These are phyloP conservation scores for Favolaschia claudopus DNA, from an alignment of 768 basidiomycete species.

Conservation along the genomic window DNA sequence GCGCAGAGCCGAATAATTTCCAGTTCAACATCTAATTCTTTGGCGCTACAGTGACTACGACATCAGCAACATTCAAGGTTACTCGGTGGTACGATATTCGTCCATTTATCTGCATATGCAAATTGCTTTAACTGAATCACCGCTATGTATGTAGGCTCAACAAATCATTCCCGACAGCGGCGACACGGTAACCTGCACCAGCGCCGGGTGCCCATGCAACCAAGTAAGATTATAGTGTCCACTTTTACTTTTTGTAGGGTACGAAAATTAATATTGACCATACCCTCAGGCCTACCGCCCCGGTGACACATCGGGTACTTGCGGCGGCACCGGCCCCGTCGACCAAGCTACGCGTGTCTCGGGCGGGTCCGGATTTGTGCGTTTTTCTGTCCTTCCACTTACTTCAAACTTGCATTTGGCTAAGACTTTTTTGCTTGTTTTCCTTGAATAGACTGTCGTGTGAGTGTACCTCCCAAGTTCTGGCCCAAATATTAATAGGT, in stretches of 20 bases:
- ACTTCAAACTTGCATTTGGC: too few relatives aligned
- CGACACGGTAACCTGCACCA: conserved; percentile 11
- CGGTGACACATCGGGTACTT: background rate
- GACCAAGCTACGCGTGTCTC: background rate
- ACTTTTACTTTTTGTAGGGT: background rate
- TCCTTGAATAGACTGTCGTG: too few relatives aligned
- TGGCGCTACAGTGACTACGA: conserved; percentile 17
- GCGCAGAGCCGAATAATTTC: background rate
- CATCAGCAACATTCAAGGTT: conserved; percentile 26
- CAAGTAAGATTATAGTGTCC: background rate
- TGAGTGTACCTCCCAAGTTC: too few relatives aligned
- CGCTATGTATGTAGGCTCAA: background rate
- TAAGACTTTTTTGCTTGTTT: too few relatives aligned
- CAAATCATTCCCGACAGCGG: conserved; percentile 12
- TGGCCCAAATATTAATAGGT: too few relatives aligned
- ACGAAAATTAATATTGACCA: too few relatives aligned
- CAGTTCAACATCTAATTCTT: background rate
- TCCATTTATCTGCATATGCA: background rate
- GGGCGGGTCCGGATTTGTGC: background rate
- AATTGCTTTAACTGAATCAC: background rate
- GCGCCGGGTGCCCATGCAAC: conserved; percentile 13
- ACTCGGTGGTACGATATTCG: conserved; percentile 5
- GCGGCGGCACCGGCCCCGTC: background rate
- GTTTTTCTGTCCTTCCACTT: too few relatives aligned
- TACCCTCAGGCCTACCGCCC: background rate